A percentile compares a stretch with the other conserved stretches of the same genome.
These are phyloP conservation scores for Candida germanica DNA, from an alignment of 805 yeast species.

Conservation along the genomic window DNA sequence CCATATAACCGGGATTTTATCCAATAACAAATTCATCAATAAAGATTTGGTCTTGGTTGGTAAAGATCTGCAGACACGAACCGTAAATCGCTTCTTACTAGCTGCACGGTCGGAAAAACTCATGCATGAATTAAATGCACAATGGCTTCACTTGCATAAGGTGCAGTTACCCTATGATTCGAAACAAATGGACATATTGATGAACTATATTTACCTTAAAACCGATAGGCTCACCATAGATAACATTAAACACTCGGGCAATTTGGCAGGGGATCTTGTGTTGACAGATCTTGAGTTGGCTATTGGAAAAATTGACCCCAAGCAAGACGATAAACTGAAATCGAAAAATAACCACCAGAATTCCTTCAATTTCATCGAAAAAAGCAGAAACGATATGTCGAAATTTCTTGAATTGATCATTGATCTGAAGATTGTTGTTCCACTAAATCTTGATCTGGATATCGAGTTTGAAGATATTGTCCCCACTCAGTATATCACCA, in stretches of 20 bases:
- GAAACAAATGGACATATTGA: conserved; percentile 18
- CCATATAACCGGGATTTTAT: conserved; percentile 53
- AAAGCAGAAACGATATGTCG: conserved; percentile 32
- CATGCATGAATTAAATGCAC: conserved; percentile 14
- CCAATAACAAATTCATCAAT: conserved; percentile 14
- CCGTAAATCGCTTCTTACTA: conserved; percentile 28
- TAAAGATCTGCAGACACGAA: conserved; percentile 28
- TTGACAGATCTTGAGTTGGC: conserved; percentile 37
- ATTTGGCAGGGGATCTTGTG: conserved; percentile 27
- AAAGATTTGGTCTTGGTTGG: conserved; percentile 17
- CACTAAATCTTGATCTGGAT: conserved; percentile 19
- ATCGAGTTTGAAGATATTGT: conserved; percentile 31
- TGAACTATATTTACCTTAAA: conserved; percentile 31
- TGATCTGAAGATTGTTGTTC: conserved; percentile 12
- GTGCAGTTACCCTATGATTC: conserved; percentile 18
- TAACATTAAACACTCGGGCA: conserved; percentile 4
- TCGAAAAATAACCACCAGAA: conserved; percentile 30
- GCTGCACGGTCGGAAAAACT: conserved; percentile 34
- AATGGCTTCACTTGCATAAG: conserved; percentile 9
- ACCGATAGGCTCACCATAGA: conserved; percentile 28
- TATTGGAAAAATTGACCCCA: conserved; percentile 24
- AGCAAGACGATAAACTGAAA: conserved; percentile 17
- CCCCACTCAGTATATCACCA: conserved; percentile 15
- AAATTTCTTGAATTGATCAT: conserved; percentile 26
- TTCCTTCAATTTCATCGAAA: conserved; percentile 31